Conservation (phyloP, 2,329 filamentous ascomycete genomes). For the Phialophora macrospora region DNA sequence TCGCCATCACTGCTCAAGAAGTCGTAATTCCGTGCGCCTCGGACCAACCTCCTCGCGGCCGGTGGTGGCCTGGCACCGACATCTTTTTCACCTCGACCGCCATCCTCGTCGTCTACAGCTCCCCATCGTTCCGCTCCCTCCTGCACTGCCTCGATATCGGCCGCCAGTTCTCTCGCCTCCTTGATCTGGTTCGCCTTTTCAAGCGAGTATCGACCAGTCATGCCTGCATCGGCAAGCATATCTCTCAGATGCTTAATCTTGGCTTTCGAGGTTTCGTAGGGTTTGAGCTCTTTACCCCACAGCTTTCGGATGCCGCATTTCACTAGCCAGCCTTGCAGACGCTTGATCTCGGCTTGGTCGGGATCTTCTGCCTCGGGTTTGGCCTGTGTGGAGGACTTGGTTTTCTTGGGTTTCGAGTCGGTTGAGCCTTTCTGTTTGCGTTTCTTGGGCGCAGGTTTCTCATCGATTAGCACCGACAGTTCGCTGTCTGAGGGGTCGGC, state of each 20-base stretch:
- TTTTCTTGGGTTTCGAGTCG: conserved; percentile 41
- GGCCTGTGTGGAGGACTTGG: conserved; percentile 43
- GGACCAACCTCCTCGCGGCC: conserved; percentile 49
- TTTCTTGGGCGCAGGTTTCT: conserved; percentile 66
- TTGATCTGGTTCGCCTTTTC: conserved; percentile 86
- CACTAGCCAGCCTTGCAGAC: conserved; percentile 79
- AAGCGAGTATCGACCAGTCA: conserved; percentile 85
- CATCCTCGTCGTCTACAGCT: conserved; percentile 49
- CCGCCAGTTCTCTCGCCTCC: conserved; percentile 80
- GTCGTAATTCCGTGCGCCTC: conserved; percentile 52
- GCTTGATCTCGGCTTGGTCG: conserved; percentile 81
- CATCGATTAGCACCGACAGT: conserved; percentile 78
- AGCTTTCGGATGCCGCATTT: conserved; percentile 94
- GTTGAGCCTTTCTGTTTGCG: conserved; percentile 44
- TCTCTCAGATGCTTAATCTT: conserved; percentile 81
- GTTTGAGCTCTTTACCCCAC: conserved; percentile 83
- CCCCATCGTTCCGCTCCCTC: conserved; percentile 84
- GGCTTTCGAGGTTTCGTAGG: conserved; percentile 71
- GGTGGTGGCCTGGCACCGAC: conserved; percentile 42
- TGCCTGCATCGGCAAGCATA: conserved; percentile 81
- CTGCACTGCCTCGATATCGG: conserved; percentile 82
- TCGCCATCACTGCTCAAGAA: conserved; percentile 74
- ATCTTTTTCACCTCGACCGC: conserved; percentile 39
- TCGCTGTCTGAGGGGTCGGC: conserved; percentile 63
- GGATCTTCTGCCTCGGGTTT: conserved; percentile 60